Conservation (phyloP, 768 basidiomycete species). For the Leccinum aurantiacum region DNA sequence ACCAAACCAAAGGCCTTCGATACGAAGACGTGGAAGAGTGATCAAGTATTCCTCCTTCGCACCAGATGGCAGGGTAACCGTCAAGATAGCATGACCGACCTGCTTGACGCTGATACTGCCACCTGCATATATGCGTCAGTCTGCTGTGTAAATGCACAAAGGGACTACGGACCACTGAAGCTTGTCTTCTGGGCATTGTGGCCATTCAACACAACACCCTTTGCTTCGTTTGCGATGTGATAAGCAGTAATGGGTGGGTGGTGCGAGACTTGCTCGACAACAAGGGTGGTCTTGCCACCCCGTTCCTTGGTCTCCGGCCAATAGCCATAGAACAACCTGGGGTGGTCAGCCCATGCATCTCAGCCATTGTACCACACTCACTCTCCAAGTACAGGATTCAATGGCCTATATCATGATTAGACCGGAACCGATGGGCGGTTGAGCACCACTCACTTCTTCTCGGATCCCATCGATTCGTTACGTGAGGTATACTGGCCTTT, state of each 20-base stretch:
- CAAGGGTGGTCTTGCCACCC: slow-evolving; percentile 77
- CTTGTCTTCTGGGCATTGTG: slow-evolving; percentile 96
- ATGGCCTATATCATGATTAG: slow-evolving; percentile 54
- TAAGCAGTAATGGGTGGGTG: slow-evolving; percentile 90
- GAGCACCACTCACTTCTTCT: slow-evolving; percentile 78
- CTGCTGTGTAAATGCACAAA: not conserved
- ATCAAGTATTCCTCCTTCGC: slow-evolving; percentile 76
- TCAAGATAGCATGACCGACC: slow-evolving; percentile 88
- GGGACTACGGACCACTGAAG: slow-evolving; percentile 62
- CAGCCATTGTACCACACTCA: slow-evolving; percentile 39
- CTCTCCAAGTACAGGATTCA: slow-evolving; percentile 96
- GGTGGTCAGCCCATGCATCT: slow-evolving; percentile 3
- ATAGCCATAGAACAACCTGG: slow-evolving; percentile 79
- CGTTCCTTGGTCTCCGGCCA: slow-evolving; percentile 73
- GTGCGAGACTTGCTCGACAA: slow-evolving; percentile 96
- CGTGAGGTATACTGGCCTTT: slow-evolving; percentile 95
- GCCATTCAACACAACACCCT: slow-evolving; percentile 76
- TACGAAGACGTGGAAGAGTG: slow-evolving; percentile 87
- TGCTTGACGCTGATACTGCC: slow-evolving; percentile 88
- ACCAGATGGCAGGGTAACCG: slow-evolving; percentile 58
- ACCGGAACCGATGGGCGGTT: slow-evolving; percentile 3
- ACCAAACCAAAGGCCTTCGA: slow-evolving; percentile 91
- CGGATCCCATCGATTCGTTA: slow-evolving; percentile 93
- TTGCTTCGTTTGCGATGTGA: slow-evolving; percentile 76
- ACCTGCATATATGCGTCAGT: slow-evolving; percentile 35